Percentiles rank a stretch among this genome's conserved stretches.
phyloP scores from a whole-genome alignment of 495 filamentous ascomycete genomes.

The Xylaria bambusicola region DNA sequence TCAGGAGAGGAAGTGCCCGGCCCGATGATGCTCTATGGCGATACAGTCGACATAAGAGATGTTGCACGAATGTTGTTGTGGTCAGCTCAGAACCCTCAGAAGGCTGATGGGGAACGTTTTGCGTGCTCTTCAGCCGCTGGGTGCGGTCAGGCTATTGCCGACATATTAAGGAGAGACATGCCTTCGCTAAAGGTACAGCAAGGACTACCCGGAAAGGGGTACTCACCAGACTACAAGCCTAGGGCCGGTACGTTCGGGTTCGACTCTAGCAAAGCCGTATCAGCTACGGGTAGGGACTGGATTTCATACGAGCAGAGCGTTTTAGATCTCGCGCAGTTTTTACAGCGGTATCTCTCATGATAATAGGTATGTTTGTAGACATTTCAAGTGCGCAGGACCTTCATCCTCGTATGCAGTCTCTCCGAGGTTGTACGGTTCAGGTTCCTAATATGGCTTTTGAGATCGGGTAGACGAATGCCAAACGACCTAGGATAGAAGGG shows the following conservation, averaged over 20 bases:
- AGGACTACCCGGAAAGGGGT: conserved; percentile 28
- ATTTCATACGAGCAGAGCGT: conserved; percentile 42
- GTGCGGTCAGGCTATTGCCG: conserved; percentile 32
- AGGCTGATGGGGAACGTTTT: conserved; percentile 32
- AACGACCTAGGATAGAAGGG: too few relatives aligned
- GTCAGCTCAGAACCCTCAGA: conserved; percentile 22
- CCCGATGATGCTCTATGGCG: conserved; percentile 27
- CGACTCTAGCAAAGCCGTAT: conserved; percentile 32
- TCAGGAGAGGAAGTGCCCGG: conserved; percentile 24
- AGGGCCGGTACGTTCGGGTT: conserved; percentile 21
- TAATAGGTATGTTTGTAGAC: neutral
- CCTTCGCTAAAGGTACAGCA: conserved; percentile 21
- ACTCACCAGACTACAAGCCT: conserved; percentile 23
- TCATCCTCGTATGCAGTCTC: neutral
- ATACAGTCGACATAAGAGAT: conserved; percentile 37
- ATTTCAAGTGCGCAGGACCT: neutral
- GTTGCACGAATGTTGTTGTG: conserved; percentile 38
- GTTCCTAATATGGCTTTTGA: too few relatives aligned
- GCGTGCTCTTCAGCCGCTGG: conserved; percentile 31
- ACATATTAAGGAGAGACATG: conserved; percentile 28
- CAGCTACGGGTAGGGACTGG: conserved; percentile 35
- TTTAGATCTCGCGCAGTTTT: conserved; percentile 34
- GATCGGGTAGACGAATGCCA: too few relatives aligned
- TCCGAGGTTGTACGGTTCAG: too few relatives aligned
- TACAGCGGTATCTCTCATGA: conserved; percentile 24